phyloP scores from a whole-genome alignment of 108 stramenopile species.

The Pseudonitzschia delicatissima region DNA sequence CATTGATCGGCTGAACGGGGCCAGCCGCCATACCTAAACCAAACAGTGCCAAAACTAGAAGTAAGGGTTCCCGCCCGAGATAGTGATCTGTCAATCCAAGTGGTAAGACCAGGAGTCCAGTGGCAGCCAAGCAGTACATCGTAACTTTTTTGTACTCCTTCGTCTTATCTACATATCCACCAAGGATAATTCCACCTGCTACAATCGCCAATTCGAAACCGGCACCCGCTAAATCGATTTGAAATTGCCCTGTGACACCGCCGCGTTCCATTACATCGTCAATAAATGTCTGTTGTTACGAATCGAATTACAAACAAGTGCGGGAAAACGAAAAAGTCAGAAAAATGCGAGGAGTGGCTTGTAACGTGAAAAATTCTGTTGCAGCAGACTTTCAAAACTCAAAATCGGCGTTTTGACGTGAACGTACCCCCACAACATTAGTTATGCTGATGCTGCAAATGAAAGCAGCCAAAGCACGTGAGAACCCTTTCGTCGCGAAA shows the following conservation, averaged over 20 bases:
- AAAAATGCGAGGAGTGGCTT: background rate
- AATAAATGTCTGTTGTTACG: conserved; percentile 61
- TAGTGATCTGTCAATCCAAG: conserved; percentile 61
- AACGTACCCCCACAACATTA: conserved; percentile 71
- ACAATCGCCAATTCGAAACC: conserved; percentile 89
- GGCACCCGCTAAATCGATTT: conserved; percentile 82
- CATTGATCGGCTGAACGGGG: conserved; percentile 74
- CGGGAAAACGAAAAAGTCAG: background rate
- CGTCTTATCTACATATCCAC: conserved; percentile 81
- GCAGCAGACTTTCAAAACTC: background rate
- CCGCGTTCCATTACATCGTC: conserved; percentile 87
- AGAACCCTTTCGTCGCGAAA: conserved; percentile 64
- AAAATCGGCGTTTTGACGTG: background rate
- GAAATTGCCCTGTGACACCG: conserved; percentile 71
- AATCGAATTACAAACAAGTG: background rate
- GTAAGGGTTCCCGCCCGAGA: conserved; percentile 51
- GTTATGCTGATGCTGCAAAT: conserved; percentile 80
- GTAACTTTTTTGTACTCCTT: conserved; percentile 86
- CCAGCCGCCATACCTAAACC: conserved; percentile 65
- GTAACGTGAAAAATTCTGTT: background rate
- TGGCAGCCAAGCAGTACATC: conserved; percentile 63
- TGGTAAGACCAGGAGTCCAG: conserved; percentile 44
- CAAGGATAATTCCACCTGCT: conserved; percentile 80
- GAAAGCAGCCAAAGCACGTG: conserved; percentile 69
- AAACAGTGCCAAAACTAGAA: conserved; percentile 46